Percentiles rank a stretch among this genome's conserved stretches.
Evolutionary conservation across 192 early-diverging fungal species (phyloP).

Genomic region (Phycomyces blakesleeanus): DNA sequence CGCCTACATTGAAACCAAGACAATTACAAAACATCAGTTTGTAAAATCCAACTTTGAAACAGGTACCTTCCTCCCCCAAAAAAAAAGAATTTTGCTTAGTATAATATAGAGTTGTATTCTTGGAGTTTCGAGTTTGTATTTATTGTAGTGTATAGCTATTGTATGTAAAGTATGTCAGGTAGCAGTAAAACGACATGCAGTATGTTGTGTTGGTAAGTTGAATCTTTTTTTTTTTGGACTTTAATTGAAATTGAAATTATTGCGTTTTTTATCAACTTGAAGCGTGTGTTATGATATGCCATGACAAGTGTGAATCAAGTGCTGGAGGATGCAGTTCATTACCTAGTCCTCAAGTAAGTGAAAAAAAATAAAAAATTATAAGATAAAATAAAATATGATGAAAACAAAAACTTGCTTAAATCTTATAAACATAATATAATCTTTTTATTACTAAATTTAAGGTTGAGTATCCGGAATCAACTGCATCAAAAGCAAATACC

Average conservation of each 20-base stretch:
- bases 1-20: not conserved
- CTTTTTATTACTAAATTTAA: not conserved
- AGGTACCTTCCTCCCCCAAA: too few species aligned
- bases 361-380: not conserved
- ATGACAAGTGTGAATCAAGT: slow-evolving; percentile 6
- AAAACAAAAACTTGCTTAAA: not conserved
- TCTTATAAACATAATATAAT: not conserved
- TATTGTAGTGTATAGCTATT: not conserved
- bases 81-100: too few species aligned
- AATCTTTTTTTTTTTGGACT: too few species aligned
- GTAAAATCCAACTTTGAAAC: slow-evolving; percentile 17
- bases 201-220: slow-evolving; percentile 15
- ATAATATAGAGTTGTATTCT: too few species aligned
- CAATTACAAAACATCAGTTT: not conserved
- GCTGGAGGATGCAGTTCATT: not conserved
- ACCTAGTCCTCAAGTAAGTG: not conserved
- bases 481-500: not conserved
- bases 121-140: too few species aligned
- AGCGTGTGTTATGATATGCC: slow-evolving; percentile 17
- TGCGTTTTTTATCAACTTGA: not conserved
- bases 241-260: not conserved
- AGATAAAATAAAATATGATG: too few species aligned
- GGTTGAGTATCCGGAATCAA: not conserved
- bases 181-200: slow-evolving; percentile 4
- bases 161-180: slow-evolving; percentile 9